Conservation (phyloP, 768 basidiomycete species). For the Fomitopsis serialis region DNA sequence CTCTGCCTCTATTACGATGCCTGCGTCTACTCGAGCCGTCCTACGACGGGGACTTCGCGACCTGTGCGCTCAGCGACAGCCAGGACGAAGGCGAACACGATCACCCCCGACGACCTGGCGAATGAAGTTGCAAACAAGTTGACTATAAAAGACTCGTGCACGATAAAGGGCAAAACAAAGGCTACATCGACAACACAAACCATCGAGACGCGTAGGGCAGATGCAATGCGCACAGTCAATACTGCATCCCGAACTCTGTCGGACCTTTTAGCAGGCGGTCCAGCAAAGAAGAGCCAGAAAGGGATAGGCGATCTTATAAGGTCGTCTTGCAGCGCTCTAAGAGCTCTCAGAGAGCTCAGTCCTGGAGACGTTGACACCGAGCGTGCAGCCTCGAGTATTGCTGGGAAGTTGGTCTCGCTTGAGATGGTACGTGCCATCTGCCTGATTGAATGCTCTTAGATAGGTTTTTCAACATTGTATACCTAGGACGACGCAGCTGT, state of each 20-base stretch:
- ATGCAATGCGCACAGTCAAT: constrained; percentile 64
- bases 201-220: constrained; percentile 32
- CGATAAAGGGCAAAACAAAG: constrained; percentile 13
- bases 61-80: background rate
- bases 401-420: constrained; percentile 60
- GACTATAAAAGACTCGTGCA: constrained; percentile 19
- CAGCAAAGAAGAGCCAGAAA: constrained; percentile 21
- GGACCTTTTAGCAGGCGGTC: constrained; percentile 51
- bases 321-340: constrained; percentile 40
- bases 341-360: constrained; percentile 38
- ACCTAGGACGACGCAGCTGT: constrained; percentile 51
- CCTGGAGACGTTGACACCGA: constrained; percentile 61
- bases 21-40: background rate
- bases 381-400: constrained; percentile 61
- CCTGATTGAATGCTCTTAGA: background rate
- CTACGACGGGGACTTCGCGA: background rate
- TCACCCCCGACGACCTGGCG: constrained; percentile 19
- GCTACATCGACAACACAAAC: background rate
- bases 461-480: background rate
- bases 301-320: constrained; percentile 31
- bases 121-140: constrained; percentile 19
- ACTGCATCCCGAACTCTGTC: constrained; percentile 54
- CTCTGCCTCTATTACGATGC: too few species aligned
- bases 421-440: constrained; percentile 78
- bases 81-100: background rate